phyloP scores from a whole-genome alignment of 768 basidiomycete species.

The Cyclocybe cylindracea region DNA sequence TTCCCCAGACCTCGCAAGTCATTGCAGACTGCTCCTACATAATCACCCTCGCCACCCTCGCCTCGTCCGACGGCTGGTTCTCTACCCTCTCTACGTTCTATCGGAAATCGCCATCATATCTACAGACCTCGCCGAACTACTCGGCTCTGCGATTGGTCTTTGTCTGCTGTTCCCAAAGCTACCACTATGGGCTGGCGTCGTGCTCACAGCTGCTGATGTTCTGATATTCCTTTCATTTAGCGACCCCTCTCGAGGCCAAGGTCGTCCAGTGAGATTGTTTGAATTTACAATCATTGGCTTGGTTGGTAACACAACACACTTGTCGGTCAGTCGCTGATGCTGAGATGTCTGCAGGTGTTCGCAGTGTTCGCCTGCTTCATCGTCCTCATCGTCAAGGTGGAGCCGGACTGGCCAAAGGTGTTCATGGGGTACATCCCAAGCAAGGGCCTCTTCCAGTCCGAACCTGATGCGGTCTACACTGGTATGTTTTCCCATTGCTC shows the following conservation, averaged over 20 bases:
- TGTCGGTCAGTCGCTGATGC: slow-evolving; percentile 13
- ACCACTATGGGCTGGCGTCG: slow-evolving; percentile 56
- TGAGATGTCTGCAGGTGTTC: slow-evolving; percentile 40
- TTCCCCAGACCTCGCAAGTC: slow-evolving; percentile 54
- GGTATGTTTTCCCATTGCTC: slow-evolving; percentile 34
- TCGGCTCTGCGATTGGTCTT: slow-evolving; percentile 72
- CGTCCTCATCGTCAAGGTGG: slow-evolving; percentile 60
- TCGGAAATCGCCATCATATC: slow-evolving; percentile 63
- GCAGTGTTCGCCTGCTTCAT: slow-evolving; percentile 69
- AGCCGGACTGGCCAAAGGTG: slow-evolving; percentile 64
- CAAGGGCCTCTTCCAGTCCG: slow-evolving; percentile 45
- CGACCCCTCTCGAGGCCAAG: slow-evolving; percentile 54
- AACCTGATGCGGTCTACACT: slow-evolving; percentile 51
- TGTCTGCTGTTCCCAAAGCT: slow-evolving; percentile 60
- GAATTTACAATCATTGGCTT: slow-evolving; percentile 55
- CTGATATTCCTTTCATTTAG: slow-evolving; percentile 60
- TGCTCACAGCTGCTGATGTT: slow-evolving; percentile 61
- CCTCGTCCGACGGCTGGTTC: slow-evolving; percentile 44
- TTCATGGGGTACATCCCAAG: slow-evolving; percentile 74
- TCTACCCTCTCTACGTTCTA: slow-evolving; percentile 58
- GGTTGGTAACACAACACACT: slow-evolving; percentile 39
- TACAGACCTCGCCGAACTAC: slow-evolving; percentile 71
- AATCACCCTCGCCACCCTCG: slow-evolving; percentile 49
- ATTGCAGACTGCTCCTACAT: slow-evolving; percentile 57
- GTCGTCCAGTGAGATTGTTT: slow-evolving; percentile 58